A percentile compares a stretch with the other conserved stretches of the same genome.
Conservation (phyloP, 495 filamentous ascomycete genomes). For the Aspergillus baeticus region DNA sequence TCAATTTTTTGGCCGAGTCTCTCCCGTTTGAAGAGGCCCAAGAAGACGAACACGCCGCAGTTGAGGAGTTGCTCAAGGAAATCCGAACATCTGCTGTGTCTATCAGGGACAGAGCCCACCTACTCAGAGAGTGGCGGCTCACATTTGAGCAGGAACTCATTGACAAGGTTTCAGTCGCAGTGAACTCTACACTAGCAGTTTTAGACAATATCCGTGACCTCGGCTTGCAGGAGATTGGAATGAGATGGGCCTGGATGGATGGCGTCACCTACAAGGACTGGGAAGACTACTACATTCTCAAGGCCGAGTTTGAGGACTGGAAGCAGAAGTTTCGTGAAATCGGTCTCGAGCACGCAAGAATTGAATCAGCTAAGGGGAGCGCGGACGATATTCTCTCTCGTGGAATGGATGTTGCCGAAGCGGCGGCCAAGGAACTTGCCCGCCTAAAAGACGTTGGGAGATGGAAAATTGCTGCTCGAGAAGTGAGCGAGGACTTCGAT, state of each 20-base stretch:
- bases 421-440: constrained; percentile 77
- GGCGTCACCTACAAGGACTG: constrained; percentile 95
- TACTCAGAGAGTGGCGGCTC: constrained; percentile 74
- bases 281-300: constrained; percentile 85
- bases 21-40: constrained; percentile 54
- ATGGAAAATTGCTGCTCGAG: constrained; percentile 80
- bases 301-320: constrained; percentile 82
- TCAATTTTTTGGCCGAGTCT: constrained; percentile 58
- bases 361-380: constrained; percentile 66
- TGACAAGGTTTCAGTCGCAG: constrained; percentile 66
- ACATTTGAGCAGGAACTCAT: constrained; percentile 69
- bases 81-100: constrained; percentile 70
- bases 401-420: constrained; percentile 78
- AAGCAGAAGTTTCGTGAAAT: constrained; percentile 71
- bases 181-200: constrained; percentile 78
- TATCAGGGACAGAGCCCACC: constrained; percentile 80
- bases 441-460: constrained; percentile 79
- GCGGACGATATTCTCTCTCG: constrained; percentile 67
- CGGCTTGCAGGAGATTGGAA: constrained; percentile 90
- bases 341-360: constrained; percentile 67
- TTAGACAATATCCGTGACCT: constrained; percentile 83
- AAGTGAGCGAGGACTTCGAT: constrained; percentile 74
- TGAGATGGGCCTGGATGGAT: constrained; percentile 97
- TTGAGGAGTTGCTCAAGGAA: constrained; percentile 61
- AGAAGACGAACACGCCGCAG: constrained; percentile 51